Percentiles rank a stretch among this genome's conserved stretches.
These are phyloP conservation scores for Picea glauca DNA, from an alignment of 75 land plant species.

Conservation along the genomic window DNA sequence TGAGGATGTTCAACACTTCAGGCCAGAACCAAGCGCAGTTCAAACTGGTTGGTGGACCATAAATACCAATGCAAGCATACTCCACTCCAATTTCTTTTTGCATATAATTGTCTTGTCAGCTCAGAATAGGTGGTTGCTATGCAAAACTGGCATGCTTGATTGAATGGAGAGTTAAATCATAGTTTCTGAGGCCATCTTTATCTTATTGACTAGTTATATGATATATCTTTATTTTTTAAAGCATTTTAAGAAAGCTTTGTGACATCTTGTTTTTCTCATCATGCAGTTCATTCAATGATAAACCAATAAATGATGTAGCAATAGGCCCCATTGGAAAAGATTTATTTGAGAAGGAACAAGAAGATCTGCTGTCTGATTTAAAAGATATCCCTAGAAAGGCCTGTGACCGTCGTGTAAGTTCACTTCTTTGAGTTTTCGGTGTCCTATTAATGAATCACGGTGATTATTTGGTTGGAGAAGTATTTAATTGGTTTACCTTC, in stretches of 20 bases:
- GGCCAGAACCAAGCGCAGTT: too few relatives aligned
- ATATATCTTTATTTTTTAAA: background rate
- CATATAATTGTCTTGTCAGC: constrained; percentile 3
- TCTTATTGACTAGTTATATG: background rate
- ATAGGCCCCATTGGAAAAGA: constrained; percentile 83
- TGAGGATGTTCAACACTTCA: too few relatives aligned
- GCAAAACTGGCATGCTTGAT: background rate
- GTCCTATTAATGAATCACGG: background rate
- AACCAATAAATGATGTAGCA: constrained; percentile 70
- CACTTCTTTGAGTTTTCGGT: background rate
- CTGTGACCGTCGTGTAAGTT: constrained; percentile 86
- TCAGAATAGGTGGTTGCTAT: background rate
- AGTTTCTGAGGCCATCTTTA: background rate
- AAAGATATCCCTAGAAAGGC: constrained; percentile 96
- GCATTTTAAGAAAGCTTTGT: background rate
- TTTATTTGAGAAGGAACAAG: constrained; percentile 90
- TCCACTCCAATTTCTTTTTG: too few relatives aligned
- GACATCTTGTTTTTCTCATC: constrained; percentile 2
- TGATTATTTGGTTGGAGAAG: background rate
- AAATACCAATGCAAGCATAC: too few relatives aligned
- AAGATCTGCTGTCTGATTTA: constrained; percentile 83
- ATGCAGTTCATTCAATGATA: constrained; percentile 91
- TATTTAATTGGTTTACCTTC: background rate
- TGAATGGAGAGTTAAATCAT: background rate
- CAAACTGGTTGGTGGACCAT: too few relatives aligned